Evolutionary conservation across 805 yeast genomes (phyloP).

Genomic region (Lipomyces starkeyi): DNA sequence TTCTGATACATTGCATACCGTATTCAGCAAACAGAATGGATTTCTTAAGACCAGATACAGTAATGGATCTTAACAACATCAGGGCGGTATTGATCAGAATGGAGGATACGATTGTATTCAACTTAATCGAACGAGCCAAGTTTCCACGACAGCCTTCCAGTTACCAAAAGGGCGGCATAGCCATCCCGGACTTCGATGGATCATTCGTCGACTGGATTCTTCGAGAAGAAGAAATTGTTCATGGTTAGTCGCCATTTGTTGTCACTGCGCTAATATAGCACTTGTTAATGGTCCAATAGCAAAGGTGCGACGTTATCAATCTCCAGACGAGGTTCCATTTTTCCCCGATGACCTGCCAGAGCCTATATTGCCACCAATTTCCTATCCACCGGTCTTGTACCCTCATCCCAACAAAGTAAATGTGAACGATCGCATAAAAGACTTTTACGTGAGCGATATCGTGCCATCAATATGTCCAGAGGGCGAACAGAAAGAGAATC

Average conservation of each 20-base stretch:
- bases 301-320: slow-evolving; percentile 85
- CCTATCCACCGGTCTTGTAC: slow-evolving; percentile 82
- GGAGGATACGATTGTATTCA: slow-evolving; percentile 96
- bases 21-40: slow-evolving; percentile 22
- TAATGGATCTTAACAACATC: slow-evolving; percentile 74
- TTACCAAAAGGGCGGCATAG: slow-evolving; percentile 60
- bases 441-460: slow-evolving; percentile 71
- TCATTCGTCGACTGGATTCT: slow-evolving; percentile 88
- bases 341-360: slow-evolving; percentile 69
- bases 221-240: slow-evolving; percentile 71
- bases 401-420: slow-evolving; percentile 74
- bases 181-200: slow-evolving; percentile 73
- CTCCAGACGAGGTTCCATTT: slow-evolving; percentile 93
- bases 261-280: not conserved
- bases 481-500: slow-evolving; percentile 77
- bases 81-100: slow-evolving; percentile 83
- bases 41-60: slow-evolving; percentile 34
- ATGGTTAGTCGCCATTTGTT: slow-evolving; percentile 46
- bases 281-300: slow-evolving; percentile 45
- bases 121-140: slow-evolving; percentile 90
- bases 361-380: slow-evolving; percentile 78
- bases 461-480: slow-evolving; percentile 56
- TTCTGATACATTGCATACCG: not conserved
- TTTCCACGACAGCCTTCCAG: slow-evolving; percentile 77
- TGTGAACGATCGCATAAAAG: slow-evolving; percentile 71